A percentile compares a stretch with the other conserved stretches of the same genome.
Evolutionary conservation across 75 land plant species (phyloP).

Genomic region (Selaginella tamariscina): DNA sequence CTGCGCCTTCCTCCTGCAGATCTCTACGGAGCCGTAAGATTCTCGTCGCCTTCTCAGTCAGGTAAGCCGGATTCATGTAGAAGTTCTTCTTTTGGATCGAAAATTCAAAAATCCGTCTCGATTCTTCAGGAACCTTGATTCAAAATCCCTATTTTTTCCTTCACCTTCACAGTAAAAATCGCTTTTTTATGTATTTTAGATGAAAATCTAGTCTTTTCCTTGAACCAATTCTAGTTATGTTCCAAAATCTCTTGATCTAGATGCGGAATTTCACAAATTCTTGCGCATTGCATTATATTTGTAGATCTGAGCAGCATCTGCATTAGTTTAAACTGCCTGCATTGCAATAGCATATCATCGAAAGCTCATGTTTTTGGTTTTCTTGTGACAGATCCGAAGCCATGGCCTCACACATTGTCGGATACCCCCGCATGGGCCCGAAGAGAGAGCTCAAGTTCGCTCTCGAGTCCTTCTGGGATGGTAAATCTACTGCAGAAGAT

Average conservation of each 20-base stretch:
- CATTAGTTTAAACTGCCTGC: too few relatives aligned
- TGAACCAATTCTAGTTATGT: background rate
- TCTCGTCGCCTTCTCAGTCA: background rate
- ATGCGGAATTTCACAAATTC: too few relatives aligned
- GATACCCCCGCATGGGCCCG: slow-evolving; percentile 79
- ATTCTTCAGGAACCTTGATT: background rate
- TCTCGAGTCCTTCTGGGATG: slow-evolving; percentile 71
- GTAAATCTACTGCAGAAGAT: slow-evolving; percentile 51
- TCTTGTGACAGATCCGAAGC: slow-evolving; percentile 8
- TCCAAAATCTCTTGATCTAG: too few relatives aligned
- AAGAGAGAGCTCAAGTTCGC: slow-evolving; percentile 83
- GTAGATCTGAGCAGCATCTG: too few relatives aligned
- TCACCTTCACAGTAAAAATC: too few relatives aligned
- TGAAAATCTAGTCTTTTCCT: background rate
- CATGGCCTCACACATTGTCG: slow-evolving; percentile 78
- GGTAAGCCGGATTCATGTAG: too few relatives aligned
- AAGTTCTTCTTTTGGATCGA: too few relatives aligned
- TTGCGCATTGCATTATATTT: too few relatives aligned
- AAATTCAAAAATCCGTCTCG: background rate
- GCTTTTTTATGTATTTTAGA: background rate
- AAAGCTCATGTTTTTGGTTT: too few relatives aligned
- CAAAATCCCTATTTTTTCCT: too few relatives aligned
- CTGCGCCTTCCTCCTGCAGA: background rate
- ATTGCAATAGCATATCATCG: too few relatives aligned
- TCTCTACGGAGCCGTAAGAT: background rate